phyloP scores from a whole-genome alignment of 257 asterid genomes.

The Nicotiana sylvestris region DNA sequence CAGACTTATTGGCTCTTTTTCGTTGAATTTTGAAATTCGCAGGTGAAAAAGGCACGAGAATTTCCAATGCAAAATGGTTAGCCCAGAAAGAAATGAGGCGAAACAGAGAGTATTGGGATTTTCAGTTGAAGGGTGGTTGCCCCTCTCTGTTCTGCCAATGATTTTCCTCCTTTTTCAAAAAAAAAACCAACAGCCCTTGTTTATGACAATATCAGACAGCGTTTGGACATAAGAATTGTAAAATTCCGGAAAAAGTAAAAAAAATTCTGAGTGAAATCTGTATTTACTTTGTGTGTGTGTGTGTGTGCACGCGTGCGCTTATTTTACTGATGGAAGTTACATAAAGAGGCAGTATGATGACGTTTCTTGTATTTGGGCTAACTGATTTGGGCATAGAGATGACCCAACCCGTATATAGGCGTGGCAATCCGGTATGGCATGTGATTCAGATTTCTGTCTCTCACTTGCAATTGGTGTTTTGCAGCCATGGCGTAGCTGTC shows the following conservation, averaged over 20 bases:
- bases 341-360: no score
- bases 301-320: no score
- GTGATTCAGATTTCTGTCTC: background rate
- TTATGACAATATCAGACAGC: no score
- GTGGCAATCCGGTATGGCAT: background rate
- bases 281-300: no score
- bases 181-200: constrained; percentile 9
- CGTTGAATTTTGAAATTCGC: no score
- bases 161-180: background rate
- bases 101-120: background rate
- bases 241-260: background rate
- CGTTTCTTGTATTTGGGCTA: no score
- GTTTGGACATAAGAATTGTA: no score
- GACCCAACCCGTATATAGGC: constrained; percentile 36
- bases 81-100: background rate
- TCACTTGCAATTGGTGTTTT: constrained; percentile 3
- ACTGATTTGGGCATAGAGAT: constrained; percentile 3
- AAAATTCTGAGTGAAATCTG: no score
- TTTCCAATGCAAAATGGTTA: background rate
- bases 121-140: constrained; percentile 45
- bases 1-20: no score
- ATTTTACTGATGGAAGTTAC: no score
- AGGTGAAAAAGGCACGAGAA: no score
- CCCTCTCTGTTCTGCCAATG: constrained; percentile 36
- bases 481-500: constrained; percentile 17